Evolutionary conservation across 352 stramenopile species (phyloP), one percentile per base, ranked within the genome.

Genomic region (Phytophthora quininea): DNA sequence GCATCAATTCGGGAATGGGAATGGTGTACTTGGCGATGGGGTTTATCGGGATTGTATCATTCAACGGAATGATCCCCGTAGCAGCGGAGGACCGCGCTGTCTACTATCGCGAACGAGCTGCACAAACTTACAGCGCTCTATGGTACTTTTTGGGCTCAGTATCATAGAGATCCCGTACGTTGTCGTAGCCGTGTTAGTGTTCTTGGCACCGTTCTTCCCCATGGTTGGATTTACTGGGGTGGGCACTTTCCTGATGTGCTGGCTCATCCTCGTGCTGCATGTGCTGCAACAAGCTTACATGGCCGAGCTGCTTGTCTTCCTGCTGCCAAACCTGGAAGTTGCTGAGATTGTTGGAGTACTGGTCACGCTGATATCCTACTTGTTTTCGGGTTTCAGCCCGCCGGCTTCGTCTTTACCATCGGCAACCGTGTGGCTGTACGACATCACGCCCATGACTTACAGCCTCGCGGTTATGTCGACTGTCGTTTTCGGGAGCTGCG

Each of bases 1-100:
- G 63, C 9, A 27, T 69, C 40, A 71, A 73, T 30, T 37, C 37
- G 4, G 72, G 69, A 30, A 37, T 93, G 31, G 78, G 80, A 29
- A 76, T 59, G 53, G 15, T 49, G 10, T 49, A 49, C 15, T 49
- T 49, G 14, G 43, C 19, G 12, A 49, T 49, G 43, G 19, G 12
- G 19, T 49, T 49, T 49, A 49, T 49, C 12, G 43, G 43, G 43
- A 4, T 49, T 8, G 43, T 49, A 8, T 49, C 43, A 24, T 49
- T 49, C 43, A 49, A 49, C 19, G 43, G 43, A n/a, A n/a, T 49
- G 12, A 49, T 49, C 24, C 43, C 43, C 10, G 19, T 49, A 11
- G 43, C 43, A 49, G 43, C 43, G 29, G 43, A 49, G 15, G 43
- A 49, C 12, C 43, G 43, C 3, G 9, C 14, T 24, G 43, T 49